Percentiles rank a stretch among this genome's conserved stretches.
phyloP scores from a whole-genome alignment of 225 moss, liverwort and hornwort genomes.

The Physcomitrium patens region DNA sequence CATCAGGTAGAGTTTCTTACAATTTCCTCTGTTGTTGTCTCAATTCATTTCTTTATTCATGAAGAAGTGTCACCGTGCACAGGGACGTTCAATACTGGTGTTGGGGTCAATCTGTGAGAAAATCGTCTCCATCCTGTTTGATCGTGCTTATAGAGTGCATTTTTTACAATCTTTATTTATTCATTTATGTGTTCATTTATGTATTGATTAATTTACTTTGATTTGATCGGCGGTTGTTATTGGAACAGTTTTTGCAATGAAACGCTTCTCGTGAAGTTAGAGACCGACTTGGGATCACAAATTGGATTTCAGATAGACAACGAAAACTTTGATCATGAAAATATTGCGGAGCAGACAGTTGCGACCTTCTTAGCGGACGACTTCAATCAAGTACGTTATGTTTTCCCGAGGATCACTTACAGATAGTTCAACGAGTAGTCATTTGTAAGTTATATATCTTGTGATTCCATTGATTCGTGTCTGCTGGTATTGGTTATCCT shows the following conservation, averaged over 20 bases:
- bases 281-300: constrained; percentile 85
- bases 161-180: not conserved
- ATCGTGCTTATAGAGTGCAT: constrained; percentile 22
- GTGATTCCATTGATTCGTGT: constrained; percentile 7
- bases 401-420: constrained; percentile 8
- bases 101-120: not conserved
- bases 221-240: constrained; percentile 18
- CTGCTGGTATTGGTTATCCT: constrained; percentile 4
- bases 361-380: constrained; percentile 89
- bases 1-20: constrained; percentile 59
- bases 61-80: constrained; percentile 19
- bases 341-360: constrained; percentile 71
- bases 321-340: constrained; percentile 86
- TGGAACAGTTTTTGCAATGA: constrained; percentile 80
- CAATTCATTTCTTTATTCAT: constrained; percentile 19
- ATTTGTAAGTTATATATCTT: constrained; percentile 19
- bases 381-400: constrained; percentile 74
- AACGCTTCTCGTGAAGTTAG: constrained; percentile 73
- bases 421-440: not conserved
- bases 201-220: not conserved
- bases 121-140: not conserved
- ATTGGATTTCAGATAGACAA: constrained; percentile 95
- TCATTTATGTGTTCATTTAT: no score
- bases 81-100: not conserved
- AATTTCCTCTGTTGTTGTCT: constrained; percentile 14